Percentiles rank a stretch among this genome's conserved stretches.
Evolutionary conservation across 1,284 basidiomycete species (phyloP).

Genomic region (Ustilago loliicola): DNA sequence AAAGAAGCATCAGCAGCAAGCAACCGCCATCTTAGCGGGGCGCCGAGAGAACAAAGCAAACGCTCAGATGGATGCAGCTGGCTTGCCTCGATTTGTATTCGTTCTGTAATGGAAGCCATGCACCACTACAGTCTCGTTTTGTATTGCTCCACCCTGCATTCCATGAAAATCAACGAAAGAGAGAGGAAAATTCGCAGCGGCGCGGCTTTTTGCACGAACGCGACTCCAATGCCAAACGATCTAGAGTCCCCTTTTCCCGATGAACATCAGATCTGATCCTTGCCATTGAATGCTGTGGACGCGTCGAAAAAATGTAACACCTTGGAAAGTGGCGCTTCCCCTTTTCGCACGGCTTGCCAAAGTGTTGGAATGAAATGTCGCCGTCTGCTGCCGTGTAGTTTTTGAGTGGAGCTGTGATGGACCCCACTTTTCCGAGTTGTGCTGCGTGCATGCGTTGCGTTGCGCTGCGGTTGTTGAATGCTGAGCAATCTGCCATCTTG

Average conservation of each 20-base stretch:
- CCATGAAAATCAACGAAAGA: not conserved
- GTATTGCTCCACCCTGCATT: conserved; percentile 27
- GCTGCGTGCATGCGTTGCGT: conserved; percentile 5
- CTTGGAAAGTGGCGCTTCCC: not conserved
- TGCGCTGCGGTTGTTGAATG: not conserved
- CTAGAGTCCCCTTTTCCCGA: not conserved
- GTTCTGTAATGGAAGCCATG: conserved; percentile 2
- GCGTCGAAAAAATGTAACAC: conserved; percentile 22
- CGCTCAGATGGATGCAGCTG: conserved; percentile 15
- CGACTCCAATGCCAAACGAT: not conserved
- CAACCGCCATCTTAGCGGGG: too few species aligned
- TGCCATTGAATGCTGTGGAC: not conserved
- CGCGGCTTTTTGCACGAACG: not conserved
- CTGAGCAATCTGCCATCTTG: conserved; percentile 1
- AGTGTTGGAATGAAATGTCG: conserved; percentile 2
- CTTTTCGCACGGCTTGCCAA: conserved; percentile 17
- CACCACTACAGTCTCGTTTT: conserved; percentile 1
- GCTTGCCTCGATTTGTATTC: conserved; percentile 13
- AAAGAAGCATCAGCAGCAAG: too few species aligned
- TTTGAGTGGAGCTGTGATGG: conserved; percentile 5
- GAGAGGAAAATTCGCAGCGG: not conserved
- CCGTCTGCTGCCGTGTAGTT: conserved; percentile 12
- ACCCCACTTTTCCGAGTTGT: not conserved
- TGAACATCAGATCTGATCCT: not conserved
- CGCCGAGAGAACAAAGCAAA: conserved; percentile 4